Percentiles rank a stretch among this genome's conserved stretches.
Evolutionary conservation across 106 monocot genomes (phyloP).

Genomic region (Dendrobium officinale): DNA sequence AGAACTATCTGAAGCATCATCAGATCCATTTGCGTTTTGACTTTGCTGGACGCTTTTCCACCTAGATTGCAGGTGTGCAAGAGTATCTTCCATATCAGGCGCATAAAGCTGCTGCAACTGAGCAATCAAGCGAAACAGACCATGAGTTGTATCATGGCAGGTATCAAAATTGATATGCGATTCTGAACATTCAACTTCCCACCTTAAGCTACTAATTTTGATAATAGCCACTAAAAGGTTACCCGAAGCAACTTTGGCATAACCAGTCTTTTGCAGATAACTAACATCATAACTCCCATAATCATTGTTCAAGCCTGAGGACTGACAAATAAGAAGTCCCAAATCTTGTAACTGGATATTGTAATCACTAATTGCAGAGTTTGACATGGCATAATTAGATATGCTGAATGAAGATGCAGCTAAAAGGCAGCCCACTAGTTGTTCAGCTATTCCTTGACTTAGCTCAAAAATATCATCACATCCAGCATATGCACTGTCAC

Average conservation of each 20-base stretch:
- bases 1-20: conserved; percentile 17
- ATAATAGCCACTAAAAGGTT: conserved; percentile 53
- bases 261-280: conserved; percentile 55
- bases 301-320: conserved; percentile 22
- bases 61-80: conserved; percentile 85
- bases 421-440: conserved; percentile 55
- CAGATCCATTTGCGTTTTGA: conserved; percentile 15
- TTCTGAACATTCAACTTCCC: conserved; percentile 86
- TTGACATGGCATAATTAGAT: conserved; percentile 25
- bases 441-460: conserved; percentile 14
- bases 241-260: conserved; percentile 71
- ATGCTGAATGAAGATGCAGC: conserved; percentile 81
- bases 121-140: conserved; percentile 42
- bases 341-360: conserved; percentile 62
- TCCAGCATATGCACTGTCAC: conserved; percentile 16
- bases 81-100: conserved; percentile 76
- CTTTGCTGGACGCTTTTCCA: conserved; percentile 53
- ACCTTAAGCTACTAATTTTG: conserved; percentile 39
- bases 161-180: conserved; percentile 49
- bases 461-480: conserved; percentile 12
- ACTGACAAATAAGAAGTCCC: conserved; percentile 65
- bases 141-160: conserved; percentile 74
- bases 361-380: conserved; percentile 30
- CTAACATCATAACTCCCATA: conserved; percentile 31
- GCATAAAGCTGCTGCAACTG: conserved; percentile 91